Percentiles rank a stretch among this genome's conserved stretches.
phyloP scores from a whole-genome alignment of 2,329 filamentous ascomycete species.

The Aspergillus udagawae region DNA sequence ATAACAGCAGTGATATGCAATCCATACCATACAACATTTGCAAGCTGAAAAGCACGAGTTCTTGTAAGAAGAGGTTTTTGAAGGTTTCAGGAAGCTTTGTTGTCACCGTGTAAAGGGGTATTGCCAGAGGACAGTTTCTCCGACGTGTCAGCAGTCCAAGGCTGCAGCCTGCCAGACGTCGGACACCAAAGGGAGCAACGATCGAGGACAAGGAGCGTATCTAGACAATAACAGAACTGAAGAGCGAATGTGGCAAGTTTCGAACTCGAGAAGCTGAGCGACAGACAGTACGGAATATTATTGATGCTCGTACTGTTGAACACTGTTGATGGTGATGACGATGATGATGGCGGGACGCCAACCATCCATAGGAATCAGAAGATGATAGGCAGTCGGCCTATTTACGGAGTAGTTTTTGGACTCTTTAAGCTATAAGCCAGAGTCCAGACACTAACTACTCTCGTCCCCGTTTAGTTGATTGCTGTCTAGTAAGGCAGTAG shows the following conservation, averaged over 20 bases:
- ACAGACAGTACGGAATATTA: background rate
- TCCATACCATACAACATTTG: background rate
- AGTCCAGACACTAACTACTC: background rate
- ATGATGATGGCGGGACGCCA: background rate
- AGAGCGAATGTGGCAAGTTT: background rate
- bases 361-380: background rate
- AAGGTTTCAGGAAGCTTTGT: background rate
- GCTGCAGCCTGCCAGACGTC: background rate
- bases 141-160: background rate
- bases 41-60: background rate
- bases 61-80: background rate
- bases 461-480: background rate
- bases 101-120: background rate
- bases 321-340: background rate
- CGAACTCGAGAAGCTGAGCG: background rate
- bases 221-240: background rate
- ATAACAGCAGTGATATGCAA: slow-evolving; percentile 1
- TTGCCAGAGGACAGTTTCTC: background rate
- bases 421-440: background rate
- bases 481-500: background rate
- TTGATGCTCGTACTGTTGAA: background rate
- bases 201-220: background rate
- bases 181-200: background rate
- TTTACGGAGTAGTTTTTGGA: background rate
- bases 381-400: background rate